Evolutionary conservation across 2,329 filamentous ascomycete genomes (phyloP), one percentile per base, ranked within the genome.

Genomic region (Diaporthe citri): DNA sequence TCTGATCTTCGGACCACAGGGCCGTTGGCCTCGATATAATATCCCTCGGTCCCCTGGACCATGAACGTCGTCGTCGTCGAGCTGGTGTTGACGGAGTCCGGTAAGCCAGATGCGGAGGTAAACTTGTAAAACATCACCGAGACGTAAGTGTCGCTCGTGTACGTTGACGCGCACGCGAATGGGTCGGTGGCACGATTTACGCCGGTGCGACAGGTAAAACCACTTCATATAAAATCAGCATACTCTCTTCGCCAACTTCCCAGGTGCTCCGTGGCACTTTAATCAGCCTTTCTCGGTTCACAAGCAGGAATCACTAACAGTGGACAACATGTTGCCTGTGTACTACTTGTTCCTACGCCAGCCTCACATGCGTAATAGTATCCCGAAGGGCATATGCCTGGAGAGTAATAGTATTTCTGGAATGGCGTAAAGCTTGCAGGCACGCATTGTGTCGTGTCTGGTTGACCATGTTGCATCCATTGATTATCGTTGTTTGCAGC

Each of bases 241-340:
- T 60, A 8, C 12, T 22, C 31, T 3, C 17, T 12, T 8, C 6
- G 5, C 34, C 20, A 41, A 9, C 10, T 41, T 41, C 10, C 5
- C 20, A 13, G 4, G 5, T 1, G 7, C 12, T n/a, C 34, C n/a
- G 6, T 41, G 4, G 22, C 22, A 13, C 12, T 17, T 7, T 1
- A 10, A 25, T 3, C 34, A 36, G 34, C n/a, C 56, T 13, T 17
- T 0, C 3, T 39, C 22, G 4, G 22, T 25, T 10, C 34, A 10
- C 5, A 41, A 0, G 1, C 57, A 2, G 12, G 57, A 25, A 17
- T 28, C 22, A 60, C 57, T 60, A 2, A 60, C 57, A 15, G 36
- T 39, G 66, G 66, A 51, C 66, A 70, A 22, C 66, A 70, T 20
- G 66, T 70, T 12, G 66, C 66, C 66, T 70, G 66, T 17, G 66